These are phyloP conservation scores for Arthrobotrys entomopaga DNA, from an alignment of 2,329 filamentous ascomycete species.

Conservation along the genomic window DNA sequence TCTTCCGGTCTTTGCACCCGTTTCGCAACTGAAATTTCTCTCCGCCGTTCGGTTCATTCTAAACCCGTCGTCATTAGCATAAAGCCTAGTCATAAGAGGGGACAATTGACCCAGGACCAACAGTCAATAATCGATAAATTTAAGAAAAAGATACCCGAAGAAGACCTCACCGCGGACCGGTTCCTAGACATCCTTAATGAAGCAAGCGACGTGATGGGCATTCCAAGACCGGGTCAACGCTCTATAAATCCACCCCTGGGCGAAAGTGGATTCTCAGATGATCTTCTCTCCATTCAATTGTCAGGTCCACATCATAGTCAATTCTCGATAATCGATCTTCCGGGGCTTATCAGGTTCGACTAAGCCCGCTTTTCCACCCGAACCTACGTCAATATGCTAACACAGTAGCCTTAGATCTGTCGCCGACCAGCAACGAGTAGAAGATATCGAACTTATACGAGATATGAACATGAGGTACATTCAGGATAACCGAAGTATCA, in stretches of 20 bases:
- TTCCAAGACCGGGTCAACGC: constrained; percentile 21
- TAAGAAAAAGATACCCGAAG: constrained; percentile 44
- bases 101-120: neutral
- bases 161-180: constrained; percentile 20
- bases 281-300: constrained; percentile 32
- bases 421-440: constrained; percentile 24
- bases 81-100: constrained; percentile 9
- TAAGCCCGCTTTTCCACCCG: neutral
- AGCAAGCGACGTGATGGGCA: constrained; percentile 36
- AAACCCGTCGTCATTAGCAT: constrained; percentile 58
- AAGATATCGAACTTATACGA: constrained; percentile 42
- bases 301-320: constrained; percentile 33
- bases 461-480: constrained; percentile 45
- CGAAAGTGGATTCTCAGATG: constrained; percentile 27
- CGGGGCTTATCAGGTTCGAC: constrained; percentile 31
- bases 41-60: constrained; percentile 60
- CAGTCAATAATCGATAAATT: constrained; percentile 25
- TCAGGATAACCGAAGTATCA: constrained; percentile 42
- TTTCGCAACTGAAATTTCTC: constrained; percentile 65
- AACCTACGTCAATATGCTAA: neutral
- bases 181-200: constrained; percentile 37
- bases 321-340: constrained; percentile 40
- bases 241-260: neutral
- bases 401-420: constrained; percentile 7
- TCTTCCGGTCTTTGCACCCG: constrained; percentile 63